Percentiles rank a stretch among this genome's conserved stretches.
phyloP scores from a whole-genome alignment of 73 alveolate species.

The Halteria grandinella region DNA sequence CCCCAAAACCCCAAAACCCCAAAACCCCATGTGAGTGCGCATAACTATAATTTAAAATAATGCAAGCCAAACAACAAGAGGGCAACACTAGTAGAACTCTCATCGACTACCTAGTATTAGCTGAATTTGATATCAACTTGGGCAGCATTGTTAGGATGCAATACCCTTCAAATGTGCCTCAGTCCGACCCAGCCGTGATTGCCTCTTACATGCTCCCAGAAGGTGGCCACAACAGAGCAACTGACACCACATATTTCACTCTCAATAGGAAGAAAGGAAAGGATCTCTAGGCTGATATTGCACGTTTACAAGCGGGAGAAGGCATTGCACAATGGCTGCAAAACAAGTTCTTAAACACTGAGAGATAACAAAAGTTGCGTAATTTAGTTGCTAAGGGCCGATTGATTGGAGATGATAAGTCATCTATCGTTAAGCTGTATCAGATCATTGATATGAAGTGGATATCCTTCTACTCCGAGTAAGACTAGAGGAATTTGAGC shows the following conservation, averaged over 20 bases:
- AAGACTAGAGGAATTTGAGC: constrained; percentile 3
- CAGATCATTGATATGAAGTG: constrained; percentile 23
- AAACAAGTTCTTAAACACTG: no score
- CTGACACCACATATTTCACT: constrained; percentile 78
- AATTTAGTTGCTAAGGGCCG: no score
- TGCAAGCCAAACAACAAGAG: no score
- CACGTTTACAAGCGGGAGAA: no score
- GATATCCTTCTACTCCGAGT: constrained; percentile 21
- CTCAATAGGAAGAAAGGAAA: constrained; percentile 63
- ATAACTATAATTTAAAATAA: no score
- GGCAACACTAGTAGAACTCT: no score
- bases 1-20: no score
- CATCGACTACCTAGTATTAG: constrained; percentile 78
- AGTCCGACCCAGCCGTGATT: constrained; percentile 71
- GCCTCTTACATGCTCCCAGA: constrained; percentile 91
- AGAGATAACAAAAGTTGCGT: no score
- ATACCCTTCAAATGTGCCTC: constrained; percentile 75
- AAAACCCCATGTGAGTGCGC: no score
- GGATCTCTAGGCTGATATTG: constrained; percentile 2
- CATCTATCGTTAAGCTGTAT: constrained; percentile 16
- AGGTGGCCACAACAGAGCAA: constrained; percentile 85
- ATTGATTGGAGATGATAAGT: no score
- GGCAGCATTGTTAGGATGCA: constrained; percentile 79
- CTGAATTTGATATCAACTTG: constrained; percentile 84
- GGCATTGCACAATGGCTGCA: no score